These are phyloP conservation scores for Eucalyptus regnans DNA, from an alignment of 345 rosid genomes.

Conservation along the genomic window DNA sequence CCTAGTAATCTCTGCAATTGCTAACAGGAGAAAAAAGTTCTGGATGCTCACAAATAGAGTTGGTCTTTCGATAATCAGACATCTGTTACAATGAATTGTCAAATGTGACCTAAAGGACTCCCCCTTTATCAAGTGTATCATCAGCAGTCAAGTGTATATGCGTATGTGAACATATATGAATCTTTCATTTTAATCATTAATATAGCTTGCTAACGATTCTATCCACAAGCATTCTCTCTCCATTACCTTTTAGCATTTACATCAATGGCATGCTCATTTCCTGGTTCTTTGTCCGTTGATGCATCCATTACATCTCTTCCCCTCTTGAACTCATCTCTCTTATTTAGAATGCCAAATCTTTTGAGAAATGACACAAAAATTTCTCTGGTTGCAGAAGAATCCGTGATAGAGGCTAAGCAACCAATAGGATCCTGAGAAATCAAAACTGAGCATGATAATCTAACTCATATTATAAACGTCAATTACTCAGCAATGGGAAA, in stretches of 20 bases:
- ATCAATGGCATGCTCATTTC: slow-evolving; percentile 6
- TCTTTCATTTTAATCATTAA: background rate
- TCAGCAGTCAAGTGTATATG: background rate
- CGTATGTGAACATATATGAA: background rate
- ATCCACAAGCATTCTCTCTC: background rate
- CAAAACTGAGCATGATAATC: background rate
- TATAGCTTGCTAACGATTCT: background rate
- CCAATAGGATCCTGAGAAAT: slow-evolving; percentile 67
- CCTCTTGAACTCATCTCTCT: slow-evolving; percentile 25
- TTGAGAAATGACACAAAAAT: slow-evolving; percentile 43
- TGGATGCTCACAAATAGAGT: background rate
- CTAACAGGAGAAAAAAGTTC: background rate
- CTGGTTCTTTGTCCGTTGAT: slow-evolving; percentile 20
- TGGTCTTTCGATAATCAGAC: background rate
- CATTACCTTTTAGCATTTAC: slow-evolving; percentile 42
- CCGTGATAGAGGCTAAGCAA: slow-evolving; percentile 70
- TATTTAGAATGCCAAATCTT: slow-evolving; percentile 42
- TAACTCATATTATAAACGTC: background rate
- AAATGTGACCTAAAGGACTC: background rate
- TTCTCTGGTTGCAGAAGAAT: slow-evolving; percentile 53
- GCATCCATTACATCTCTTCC: slow-evolving; percentile 8
- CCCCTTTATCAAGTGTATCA: background rate
- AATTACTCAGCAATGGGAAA: background rate
- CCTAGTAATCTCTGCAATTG: background rate
- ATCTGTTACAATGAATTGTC: background rate